phyloP scores from a whole-genome alignment of 371 early-diverging fungal species.

The Amoeboaphelidium protococcarum region DNA sequence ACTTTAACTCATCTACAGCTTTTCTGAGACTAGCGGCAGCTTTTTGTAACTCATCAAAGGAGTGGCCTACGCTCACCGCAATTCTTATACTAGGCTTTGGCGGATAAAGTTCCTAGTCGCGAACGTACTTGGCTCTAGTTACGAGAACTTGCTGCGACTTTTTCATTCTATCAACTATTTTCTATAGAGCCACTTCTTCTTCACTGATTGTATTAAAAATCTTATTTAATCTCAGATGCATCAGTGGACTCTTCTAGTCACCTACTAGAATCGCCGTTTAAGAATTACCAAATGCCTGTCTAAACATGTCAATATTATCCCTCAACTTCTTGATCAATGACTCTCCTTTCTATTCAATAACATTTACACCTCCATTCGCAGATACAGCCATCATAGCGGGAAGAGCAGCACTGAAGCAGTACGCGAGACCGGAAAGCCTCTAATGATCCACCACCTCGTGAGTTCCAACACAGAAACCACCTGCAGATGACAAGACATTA shows the following conservation, averaged over 20 bases:
- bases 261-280: not conserved
- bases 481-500: slow-evolving; percentile 54
- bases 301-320: slow-evolving; percentile 5
- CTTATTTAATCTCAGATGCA: slow-evolving; percentile 9
- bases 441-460: slow-evolving; percentile 74
- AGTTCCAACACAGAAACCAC: slow-evolving; percentile 86
- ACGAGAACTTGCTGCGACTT: slow-evolving; percentile 56
- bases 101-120: slow-evolving; percentile 42
- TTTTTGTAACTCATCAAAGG: slow-evolving; percentile 55
- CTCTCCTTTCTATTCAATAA: slow-evolving; percentile 3
- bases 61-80: slow-evolving; percentile 37
- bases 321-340: slow-evolving; percentile 7
- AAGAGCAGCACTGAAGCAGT: slow-evolving; percentile 94
- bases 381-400: slow-evolving; percentile 85
- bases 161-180: slow-evolving; percentile 46
- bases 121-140: slow-evolving; percentile 58
- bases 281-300: not conserved
- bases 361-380: slow-evolving; percentile 46
- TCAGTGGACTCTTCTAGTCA: not conserved
- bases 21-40: too few species aligned
- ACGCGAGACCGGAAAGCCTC: slow-evolving; percentile 61
- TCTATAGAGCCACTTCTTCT: slow-evolving; percentile 36
- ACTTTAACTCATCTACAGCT: too few species aligned
- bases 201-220: slow-evolving; percentile 13
- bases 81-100: slow-evolving; percentile 61